Evolutionary conservation across 2,329 filamentous ascomycete genomes (phyloP).

Genomic region (Curvularia sp.): DNA sequence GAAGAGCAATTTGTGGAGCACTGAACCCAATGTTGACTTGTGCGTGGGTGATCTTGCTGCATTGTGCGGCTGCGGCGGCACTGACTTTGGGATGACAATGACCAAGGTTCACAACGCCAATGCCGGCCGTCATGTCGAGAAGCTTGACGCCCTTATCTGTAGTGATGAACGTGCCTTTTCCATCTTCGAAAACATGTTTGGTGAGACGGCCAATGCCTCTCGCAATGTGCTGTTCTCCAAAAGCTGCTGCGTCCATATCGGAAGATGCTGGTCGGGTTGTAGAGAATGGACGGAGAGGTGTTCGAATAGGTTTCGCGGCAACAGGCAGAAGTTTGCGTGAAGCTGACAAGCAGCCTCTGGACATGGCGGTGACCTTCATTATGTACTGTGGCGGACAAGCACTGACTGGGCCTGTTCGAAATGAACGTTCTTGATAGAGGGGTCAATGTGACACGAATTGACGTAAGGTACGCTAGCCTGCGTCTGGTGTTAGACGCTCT

Average conservation of each 20-base stretch:
- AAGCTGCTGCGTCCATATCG: conserved; percentile 34
- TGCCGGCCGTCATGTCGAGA: conserved; percentile 41
- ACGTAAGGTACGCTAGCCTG: conserved; percentile 19
- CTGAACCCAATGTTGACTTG: conserved; percentile 45
- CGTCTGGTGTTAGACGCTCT: conserved; percentile 20
- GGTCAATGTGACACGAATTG: conserved; percentile 4
- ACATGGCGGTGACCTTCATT: conserved; percentile 21
- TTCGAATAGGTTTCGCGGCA: conserved; percentile 14
- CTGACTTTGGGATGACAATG: conserved; percentile 45
- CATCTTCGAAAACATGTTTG: conserved; percentile 43
- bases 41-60: conserved; percentile 40
- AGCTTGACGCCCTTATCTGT: conserved; percentile 44
- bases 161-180: conserved; percentile 39
- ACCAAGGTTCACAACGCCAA: conserved; percentile 41
- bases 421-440: conserved; percentile 1
- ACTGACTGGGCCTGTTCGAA: background rate
- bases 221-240: conserved; percentile 42
- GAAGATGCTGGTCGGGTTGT: conserved; percentile 22
- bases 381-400: background rate
- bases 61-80: conserved; percentile 40
- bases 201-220: conserved; percentile 42
- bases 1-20: conserved; percentile 36
- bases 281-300: conserved; percentile 27
- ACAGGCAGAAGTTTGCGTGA: conserved; percentile 25
- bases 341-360: conserved; percentile 18